A percentile compares a stretch with the other conserved stretches of the same genome.
Conservation (phyloP, 768 basidiomycete genomes). For the Lentinula raphanica region DNA sequence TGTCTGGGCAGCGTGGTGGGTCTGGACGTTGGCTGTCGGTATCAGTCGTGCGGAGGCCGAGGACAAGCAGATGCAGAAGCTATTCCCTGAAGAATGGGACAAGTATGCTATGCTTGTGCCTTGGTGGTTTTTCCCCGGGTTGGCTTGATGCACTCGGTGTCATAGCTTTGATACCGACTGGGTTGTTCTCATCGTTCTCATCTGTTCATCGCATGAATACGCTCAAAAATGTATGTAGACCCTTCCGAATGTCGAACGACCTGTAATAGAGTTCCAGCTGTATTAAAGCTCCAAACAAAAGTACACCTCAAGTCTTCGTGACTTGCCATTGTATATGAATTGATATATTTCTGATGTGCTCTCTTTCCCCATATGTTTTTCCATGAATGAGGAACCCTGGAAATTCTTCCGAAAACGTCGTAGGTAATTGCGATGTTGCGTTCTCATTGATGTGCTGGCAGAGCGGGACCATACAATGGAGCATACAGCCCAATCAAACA, state of each 20-base stretch:
- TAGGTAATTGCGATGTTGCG: no score
- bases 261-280: background rate
- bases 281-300: background rate
- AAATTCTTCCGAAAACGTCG: no score
- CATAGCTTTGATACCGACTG: background rate
- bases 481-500: no score
- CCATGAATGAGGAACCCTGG: no score
- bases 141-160: constrained; percentile 13
- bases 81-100: constrained; percentile 42
- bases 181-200: background rate
- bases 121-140: constrained; percentile 44
- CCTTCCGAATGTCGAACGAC: background rate
- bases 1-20: constrained; percentile 34
- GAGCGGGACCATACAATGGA: no score
- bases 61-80: constrained; percentile 38
- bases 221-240: background rate
- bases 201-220: background rate
- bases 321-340: background rate
- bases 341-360: background rate
- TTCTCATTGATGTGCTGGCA: no score
- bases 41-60: constrained; percentile 43
- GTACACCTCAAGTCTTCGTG: background rate
- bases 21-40: constrained; percentile 37
- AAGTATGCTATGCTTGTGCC: constrained; percentile 34
- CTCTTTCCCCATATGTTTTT: background rate